phyloP scores from a whole-genome alignment of 1,284 basidiomycete genomes.

The Boletus albobrunnescens region DNA sequence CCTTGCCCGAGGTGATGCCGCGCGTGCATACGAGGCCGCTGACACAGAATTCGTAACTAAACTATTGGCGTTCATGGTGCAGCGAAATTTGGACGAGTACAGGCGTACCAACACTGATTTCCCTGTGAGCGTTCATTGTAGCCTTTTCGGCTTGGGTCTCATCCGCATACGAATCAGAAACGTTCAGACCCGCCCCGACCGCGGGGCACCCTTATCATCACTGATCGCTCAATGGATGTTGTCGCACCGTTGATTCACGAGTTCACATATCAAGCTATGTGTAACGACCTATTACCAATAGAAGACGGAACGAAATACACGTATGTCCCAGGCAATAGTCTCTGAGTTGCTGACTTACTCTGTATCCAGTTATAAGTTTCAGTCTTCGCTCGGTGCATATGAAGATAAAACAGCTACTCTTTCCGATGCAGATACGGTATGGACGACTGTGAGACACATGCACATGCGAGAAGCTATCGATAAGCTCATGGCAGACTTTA shows the following conservation, averaged over 20 bases:
- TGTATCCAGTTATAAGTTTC: slow-evolving; percentile 74
- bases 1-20: slow-evolving; percentile 61
- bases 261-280: slow-evolving; percentile 99
- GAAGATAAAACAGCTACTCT: slow-evolving; percentile 87
- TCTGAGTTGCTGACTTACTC: slow-evolving; percentile 1
- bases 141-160: slow-evolving; percentile 2
- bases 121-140: slow-evolving; percentile 51
- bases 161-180: slow-evolving; percentile 45
- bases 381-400: slow-evolving; percentile 73
- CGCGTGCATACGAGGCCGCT: slow-evolving; percentile 60
- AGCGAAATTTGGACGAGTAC: slow-evolving; percentile 79
- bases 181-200: slow-evolving; percentile 61
- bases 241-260: slow-evolving; percentile 91
- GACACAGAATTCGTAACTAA: slow-evolving; percentile 74
- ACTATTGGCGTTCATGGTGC: slow-evolving; percentile 79
- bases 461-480: slow-evolving; percentile 99
- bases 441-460: slow-evolving; percentile 91
- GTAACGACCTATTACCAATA: slow-evolving; percentile 88
- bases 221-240: slow-evolving; percentile 94
- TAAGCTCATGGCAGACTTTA: slow-evolving; percentile 93
- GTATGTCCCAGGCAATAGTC: slow-evolving; percentile 43
- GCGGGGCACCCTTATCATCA: slow-evolving; percentile 85
- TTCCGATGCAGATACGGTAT: slow-evolving; percentile 85
- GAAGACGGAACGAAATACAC: slow-evolving; percentile 83
- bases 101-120: slow-evolving; percentile 83